phyloP scores from a whole-genome alignment of 805 yeast species.

The Barnettozyma salicaria region DNA sequence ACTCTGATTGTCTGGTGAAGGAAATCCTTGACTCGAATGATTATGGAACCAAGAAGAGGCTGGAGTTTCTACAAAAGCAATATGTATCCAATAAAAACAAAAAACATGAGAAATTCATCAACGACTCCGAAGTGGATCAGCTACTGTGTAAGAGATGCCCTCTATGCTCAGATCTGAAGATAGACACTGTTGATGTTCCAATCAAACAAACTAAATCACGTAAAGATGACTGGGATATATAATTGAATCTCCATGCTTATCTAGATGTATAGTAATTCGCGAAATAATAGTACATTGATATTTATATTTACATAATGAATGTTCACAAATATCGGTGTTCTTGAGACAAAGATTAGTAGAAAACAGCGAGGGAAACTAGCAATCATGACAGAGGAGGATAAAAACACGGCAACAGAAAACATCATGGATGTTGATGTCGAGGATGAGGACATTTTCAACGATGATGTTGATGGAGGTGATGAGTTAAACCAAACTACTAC shows the following conservation, averaged over 20 bases:
- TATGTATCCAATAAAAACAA: constrained; percentile 25
- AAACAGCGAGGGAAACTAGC: too few species aligned
- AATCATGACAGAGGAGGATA: constrained; percentile 1
- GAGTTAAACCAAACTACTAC: constrained; percentile 3
- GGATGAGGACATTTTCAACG: constrained; percentile 26
- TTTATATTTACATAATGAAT: too few species aligned
- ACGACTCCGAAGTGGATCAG: constrained; percentile 47
- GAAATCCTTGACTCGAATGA: constrained; percentile 57
- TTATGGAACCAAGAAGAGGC: constrained; percentile 55
- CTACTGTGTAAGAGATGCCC: constrained; percentile 61
- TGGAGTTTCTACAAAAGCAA: constrained; percentile 43
- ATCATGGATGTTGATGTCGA: constrained; percentile 23
- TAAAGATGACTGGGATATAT: constrained; percentile 41
- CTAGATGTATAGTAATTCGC: too few species aligned
- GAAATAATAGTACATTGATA: too few species aligned
- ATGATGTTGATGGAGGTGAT: constrained; percentile 14
- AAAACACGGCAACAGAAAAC: constrained; percentile 5
- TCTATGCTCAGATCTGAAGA: constrained; percentile 68
- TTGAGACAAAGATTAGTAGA: too few species aligned
- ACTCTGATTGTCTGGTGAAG: constrained; percentile 77
- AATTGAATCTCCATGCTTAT: not conserved
- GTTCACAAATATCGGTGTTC: too few species aligned
- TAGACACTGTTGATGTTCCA: constrained; percentile 62
- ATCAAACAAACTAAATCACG: constrained; percentile 38
- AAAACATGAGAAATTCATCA: constrained; percentile 25